These are phyloP conservation scores for Bidens hawaiensis DNA, from an alignment of 140 eudicot genomes.

Conservation along the genomic window DNA sequence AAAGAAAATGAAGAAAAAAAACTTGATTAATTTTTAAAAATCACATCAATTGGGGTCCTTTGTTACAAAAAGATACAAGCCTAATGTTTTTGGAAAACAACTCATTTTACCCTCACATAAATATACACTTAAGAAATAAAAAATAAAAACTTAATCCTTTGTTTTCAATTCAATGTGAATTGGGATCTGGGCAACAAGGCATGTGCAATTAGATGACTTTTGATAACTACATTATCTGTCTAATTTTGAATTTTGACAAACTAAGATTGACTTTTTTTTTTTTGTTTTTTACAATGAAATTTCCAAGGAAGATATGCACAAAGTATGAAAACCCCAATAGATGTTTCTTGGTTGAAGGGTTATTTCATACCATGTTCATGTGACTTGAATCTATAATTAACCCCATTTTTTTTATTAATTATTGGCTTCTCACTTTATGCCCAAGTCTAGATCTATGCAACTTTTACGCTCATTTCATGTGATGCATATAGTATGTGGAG, in stretches of 20 bases:
- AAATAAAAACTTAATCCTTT: background rate
- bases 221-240: constrained; percentile 27
- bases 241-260: constrained; percentile 20
- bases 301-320: constrained; percentile 39
- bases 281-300: constrained; percentile 18
- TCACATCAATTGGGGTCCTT: background rate
- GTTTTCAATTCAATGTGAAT: constrained; percentile 14
- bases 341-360: constrained; percentile 38
- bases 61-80: background rate
- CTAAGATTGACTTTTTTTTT: constrained; percentile 35
- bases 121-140: background rate
- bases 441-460: constrained; percentile 43
- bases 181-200: constrained; percentile 34
- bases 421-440: constrained; percentile 29
- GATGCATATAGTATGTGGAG: constrained; percentile 30
- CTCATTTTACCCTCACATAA: background rate
- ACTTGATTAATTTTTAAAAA: too few relatives aligned
- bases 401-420: background rate
- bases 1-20: too few relatives aligned
- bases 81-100: background rate
- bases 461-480: constrained; percentile 35
- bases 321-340: constrained; percentile 35
- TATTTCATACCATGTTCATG: constrained; percentile 35
- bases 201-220: constrained; percentile 40
- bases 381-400: constrained; percentile 20